Base-by-base conservation (phyloP, 768 basidiomycete species). In the Mycena alexandri region DNA sequence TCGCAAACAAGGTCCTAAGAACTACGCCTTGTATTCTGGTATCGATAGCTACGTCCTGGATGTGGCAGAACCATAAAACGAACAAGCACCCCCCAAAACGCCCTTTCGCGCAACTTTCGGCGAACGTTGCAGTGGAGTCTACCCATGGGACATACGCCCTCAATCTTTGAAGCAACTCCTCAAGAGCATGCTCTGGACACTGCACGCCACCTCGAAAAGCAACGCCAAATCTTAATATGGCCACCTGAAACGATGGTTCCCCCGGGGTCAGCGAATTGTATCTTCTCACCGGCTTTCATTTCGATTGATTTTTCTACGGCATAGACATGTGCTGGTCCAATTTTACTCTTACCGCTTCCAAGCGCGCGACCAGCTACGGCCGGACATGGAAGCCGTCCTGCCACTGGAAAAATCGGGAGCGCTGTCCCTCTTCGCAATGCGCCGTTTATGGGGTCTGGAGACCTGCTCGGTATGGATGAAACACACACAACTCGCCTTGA, bases 381-480 rank as follows among this genome's bases (percentile, higher is more conserved):
- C 69, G 11, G 69, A 70, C 46, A 63, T 70, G n/a, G 63, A 70
- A 36, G 50, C 42, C 8, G 16, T 51, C 7, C 5, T 70, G 10
- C 65, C 48, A 5, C 43, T 70, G 38, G 51, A 62, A 25, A 44
- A 50, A 46, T 57, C 50, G 12, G 65, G 69, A 6, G 55, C 29
- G 48, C 46, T 70, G 11, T 62, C 60, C 9, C 56, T 70, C 12
- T 67, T 21, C n/a, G 41, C 54, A 3, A 61, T 70, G 17, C 54
- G 55, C 6, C 50, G 61, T n/a, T 33, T 47, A 1, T 70, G 69
- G 69, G 69, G 69, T 33, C 56, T 70, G 14, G 69, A 70, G n/a
- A 70, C 48, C 2, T 70, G 41, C 22, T 59, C 56, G 36, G 69
- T 70, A n/a, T 2, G 53, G 19, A 12, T 51, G 0, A 8, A 8